Base-by-base conservation (phyloP, 1,284 basidiomycete genomes). In the Sutorius eximius region DNA sequence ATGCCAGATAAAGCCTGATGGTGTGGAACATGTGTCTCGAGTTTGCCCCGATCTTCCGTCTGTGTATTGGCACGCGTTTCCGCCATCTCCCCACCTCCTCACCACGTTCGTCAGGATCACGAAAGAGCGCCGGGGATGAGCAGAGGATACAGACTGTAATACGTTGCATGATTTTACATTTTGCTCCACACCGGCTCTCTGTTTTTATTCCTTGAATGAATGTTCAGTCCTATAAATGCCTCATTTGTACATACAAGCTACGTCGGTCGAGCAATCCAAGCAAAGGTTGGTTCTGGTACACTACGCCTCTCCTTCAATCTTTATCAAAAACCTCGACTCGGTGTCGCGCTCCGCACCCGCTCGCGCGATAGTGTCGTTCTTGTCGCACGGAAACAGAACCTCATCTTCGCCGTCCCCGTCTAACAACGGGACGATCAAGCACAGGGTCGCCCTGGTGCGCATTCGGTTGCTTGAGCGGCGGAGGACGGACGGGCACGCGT, bases 291-390 rank as follows among this genome's bases (percentile, higher is more conserved):
- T 47, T 30, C 36, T 37, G 29, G 32, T 42, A 20, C 38, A n/a
- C 37, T 18, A 45, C 16, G 40, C 41, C 20, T 71, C 65, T 16
- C 58, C 67, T 6, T 49, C 40, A n/a, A 71, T 51, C 44, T 58
- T 67, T 22, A 68, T n/a, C 44, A 71, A n/a, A 33, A 68, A 68
- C 37, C 36, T 62, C 0, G 69, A 59, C 41, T 61, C 61, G 2
- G 49, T 45, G 22, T 60, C 48, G 8, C 51, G 46, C 45, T 65
- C 60, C 12, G 72, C 64, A 0, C 73, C 73, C 5, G 66, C 68
- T 42, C 59, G 59, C n/a, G 58, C 55, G 48, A 74, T 65, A 12
- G 64, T 67, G 34, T 74, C 69, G 5, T 61, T 60, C 32, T 24
- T 62, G 48, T 64, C 62, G 41, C 70, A 74, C 12, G 63, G 65